These are phyloP conservation scores for Fomitopsis pinicola DNA, from an alignment of 1,284 basidiomycete genomes.

Conservation along the genomic window DNA sequence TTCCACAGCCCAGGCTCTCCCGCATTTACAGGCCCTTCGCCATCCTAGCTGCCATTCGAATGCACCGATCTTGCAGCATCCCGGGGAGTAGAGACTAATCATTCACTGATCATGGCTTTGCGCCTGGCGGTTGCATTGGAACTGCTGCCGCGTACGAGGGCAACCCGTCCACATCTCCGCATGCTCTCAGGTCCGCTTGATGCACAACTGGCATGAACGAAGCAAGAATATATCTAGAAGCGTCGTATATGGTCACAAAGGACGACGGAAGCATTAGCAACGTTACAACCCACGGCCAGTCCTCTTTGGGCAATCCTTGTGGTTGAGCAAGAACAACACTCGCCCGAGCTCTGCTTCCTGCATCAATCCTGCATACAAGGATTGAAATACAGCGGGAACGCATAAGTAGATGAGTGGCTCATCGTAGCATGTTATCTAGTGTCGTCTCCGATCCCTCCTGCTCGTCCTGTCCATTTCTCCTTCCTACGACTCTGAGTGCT, in stretches of 20 bases:
- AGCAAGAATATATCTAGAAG: background rate
- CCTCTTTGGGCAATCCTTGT: background rate
- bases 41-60: background rate
- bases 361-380: background rate
- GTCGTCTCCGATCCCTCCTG: background rate
- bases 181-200: too few relatives aligned
- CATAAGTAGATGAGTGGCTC: background rate
- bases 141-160: too few relatives aligned
- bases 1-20: background rate
- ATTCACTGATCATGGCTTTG: background rate
- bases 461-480: background rate
- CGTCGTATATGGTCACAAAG: background rate
- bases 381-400: background rate
- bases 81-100: too few relatives aligned
- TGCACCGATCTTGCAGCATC: background rate
- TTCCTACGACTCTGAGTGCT: conserved; percentile 1
- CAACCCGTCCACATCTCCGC: too few relatives aligned
- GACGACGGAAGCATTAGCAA: background rate
- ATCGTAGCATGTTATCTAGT: background rate
- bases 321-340: background rate
- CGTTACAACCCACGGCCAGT: background rate
- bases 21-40: background rate
- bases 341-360: background rate
- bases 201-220: too few relatives aligned
- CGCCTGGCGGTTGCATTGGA: background rate